phyloP scores from a whole-genome alignment of 2,329 filamentous ascomycete genomes.

The Colletotrichum sansevieriae region DNA sequence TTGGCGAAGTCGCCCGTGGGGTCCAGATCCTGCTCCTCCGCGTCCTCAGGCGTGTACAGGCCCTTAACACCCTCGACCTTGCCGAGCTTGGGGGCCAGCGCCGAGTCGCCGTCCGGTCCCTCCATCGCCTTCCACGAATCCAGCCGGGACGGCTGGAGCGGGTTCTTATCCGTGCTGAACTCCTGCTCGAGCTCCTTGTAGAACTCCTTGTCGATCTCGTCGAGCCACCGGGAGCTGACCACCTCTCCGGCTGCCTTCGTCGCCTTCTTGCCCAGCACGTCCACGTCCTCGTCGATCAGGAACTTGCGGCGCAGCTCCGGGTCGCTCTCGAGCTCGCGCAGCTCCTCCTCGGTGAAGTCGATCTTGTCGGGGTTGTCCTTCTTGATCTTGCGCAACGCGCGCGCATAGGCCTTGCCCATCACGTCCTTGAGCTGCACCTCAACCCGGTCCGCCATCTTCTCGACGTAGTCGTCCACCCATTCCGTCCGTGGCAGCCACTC shows the following conservation, averaged over 20 bases:
- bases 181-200: slow-evolving; percentile 44
- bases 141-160: slow-evolving; percentile 50
- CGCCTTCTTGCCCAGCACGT: slow-evolving; percentile 19
- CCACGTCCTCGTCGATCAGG: slow-evolving; percentile 47
- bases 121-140: slow-evolving; percentile 51
- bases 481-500: slow-evolving; percentile 74
- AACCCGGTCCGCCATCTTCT: slow-evolving; percentile 58
- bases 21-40: slow-evolving; percentile 64
- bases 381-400: slow-evolving; percentile 58
- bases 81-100: slow-evolving; percentile 63
- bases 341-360: slow-evolving; percentile 69
- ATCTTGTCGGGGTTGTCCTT: slow-evolving; percentile 58
- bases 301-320: slow-evolving; percentile 56
- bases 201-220: slow-evolving; percentile 45
- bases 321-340: slow-evolving; percentile 55
- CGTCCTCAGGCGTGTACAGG: slow-evolving; percentile 63
- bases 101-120: slow-evolving; percentile 53
- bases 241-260: slow-evolving; percentile 17
- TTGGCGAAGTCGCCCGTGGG: slow-evolving; percentile 64
- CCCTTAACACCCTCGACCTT: slow-evolving; percentile 67
- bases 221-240: slow-evolving; percentile 24
- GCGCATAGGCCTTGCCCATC: slow-evolving; percentile 56
- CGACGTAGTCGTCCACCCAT: slow-evolving; percentile 69
- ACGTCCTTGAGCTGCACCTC: slow-evolving; percentile 59
- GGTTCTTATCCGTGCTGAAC: slow-evolving; percentile 45